Percentiles rank a stretch among this genome's conserved stretches.
Evolutionary conservation across 108 stramenopile genomes (phyloP).

Genomic region (Conticribra weissflogii): DNA sequence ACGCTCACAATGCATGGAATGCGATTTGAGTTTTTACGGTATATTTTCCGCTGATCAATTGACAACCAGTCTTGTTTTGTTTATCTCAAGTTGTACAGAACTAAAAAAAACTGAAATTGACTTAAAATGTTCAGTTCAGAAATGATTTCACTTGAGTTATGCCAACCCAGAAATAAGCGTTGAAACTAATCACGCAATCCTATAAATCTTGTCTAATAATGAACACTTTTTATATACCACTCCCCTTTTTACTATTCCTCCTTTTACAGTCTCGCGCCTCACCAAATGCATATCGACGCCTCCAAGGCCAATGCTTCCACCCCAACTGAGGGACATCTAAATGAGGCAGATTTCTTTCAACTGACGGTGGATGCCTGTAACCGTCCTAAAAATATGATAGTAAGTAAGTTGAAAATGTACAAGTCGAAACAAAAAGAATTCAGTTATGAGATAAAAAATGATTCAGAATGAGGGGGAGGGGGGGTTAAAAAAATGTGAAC

Average conservation of each 20-base stretch:
- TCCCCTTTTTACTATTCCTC: neutral
- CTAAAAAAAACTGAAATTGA: no score
- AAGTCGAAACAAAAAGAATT: neutral
- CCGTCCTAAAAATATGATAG: conserved; percentile 30
- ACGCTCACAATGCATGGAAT: no score
- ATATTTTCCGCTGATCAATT: no score
- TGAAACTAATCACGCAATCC: neutral
- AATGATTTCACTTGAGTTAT: no score
- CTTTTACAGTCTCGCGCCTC: neutral
- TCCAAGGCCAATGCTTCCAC: conserved; percentile 65
- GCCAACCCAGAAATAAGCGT: neutral
- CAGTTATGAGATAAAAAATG: no score
- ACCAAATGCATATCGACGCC: conserved; percentile 12
- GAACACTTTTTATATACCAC: neutral
- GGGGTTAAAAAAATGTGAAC: no score
- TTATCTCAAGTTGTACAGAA: no score
- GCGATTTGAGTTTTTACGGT: no score
- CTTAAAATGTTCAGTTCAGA: no score
- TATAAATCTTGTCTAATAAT: neutral
- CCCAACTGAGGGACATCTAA: conserved; percentile 46
- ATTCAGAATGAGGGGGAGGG: no score
- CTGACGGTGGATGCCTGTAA: conserved; percentile 51
- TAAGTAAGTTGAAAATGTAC: neutral
- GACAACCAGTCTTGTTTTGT: no score
- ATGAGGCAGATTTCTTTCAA: conserved; percentile 51